Evolutionary conservation across 306 rosid genomes (phyloP), one percentile per base, ranked within the genome.

Genomic region (Delonix regia): DNA sequence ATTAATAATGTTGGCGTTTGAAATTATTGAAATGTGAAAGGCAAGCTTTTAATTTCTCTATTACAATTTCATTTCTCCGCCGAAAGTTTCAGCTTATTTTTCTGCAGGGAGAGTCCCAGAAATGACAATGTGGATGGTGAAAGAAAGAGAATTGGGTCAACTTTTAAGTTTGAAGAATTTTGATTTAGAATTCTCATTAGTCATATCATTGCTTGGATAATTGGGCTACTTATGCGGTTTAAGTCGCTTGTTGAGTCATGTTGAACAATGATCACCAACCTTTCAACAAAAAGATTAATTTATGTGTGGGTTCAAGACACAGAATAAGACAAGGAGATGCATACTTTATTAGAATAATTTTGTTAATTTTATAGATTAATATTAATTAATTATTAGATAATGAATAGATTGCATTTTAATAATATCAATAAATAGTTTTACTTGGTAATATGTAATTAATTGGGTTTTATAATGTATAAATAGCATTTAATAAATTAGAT

Each of bases 1-100:
- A 57, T 13, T 12, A 57, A 28, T n/a, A 49, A 49, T 49, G 56
- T 16, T 9, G 28, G 27, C 25, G 27, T 53, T 9, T 19, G 13
- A 21, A 25, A 33, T 33, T 24, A 33, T 25, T 33, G 22, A 67
- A 79, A 41, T 16, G n/a, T 18, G 78, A 79, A 72, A 55, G 61
- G 2, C 14, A 71, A 5, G 48, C 66, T 36, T 61, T 36, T 36
- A 0, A 4, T 7, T 36, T 7, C 6, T 4, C 41, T 71, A 36
- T 71, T 52, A 48, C 64, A 33, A 19, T 57, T 52, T 38, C 48
- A 61, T 14, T 28, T 7, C 39, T 61, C 70, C 22, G 71, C 77
- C 41, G 63, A 78, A 78, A 78, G 65, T 65, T 48, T 49, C 22
- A 49, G 56, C 7, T 9, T 49, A 16, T 16, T 16, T 49, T 49